Base-by-base conservation (phyloP, 139 green algal genomes). In the Micromonas pusilla region DNA sequence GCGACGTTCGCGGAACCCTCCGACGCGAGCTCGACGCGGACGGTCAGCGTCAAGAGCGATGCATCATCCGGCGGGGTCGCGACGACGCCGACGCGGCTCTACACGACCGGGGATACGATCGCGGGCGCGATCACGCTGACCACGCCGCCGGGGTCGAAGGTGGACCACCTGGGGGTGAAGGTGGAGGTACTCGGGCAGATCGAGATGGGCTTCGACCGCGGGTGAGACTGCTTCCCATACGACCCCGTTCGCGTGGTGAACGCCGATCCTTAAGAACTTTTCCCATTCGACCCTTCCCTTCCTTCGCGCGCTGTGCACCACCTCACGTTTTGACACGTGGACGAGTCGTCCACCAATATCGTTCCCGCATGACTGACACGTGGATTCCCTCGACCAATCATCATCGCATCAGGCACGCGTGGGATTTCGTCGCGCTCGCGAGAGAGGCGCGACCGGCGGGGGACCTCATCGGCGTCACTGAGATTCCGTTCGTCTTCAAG, bases 141-240 rank as follows among this genome's bases (percentile, higher is more conserved):
- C 1, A 85, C 85, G 32, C 80, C 80, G 16, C 90, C 90, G 19
- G 91, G 88, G 36, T 93, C 93, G 81, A 93, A 92, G 70, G 74
- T 97, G 6, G 96, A 99, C 52, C 96, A 99, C 81, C 80, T 84
- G 38, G 95, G 96, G 60, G 92, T 99, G 67, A 92, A 90, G 4
- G 91, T 98, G 31, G 94, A 98, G 85, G 92, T 99, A 39, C 70
- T 98, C 23, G 96, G 95, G 0, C 91, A 96, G 79, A 97, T 99
- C 78, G 96, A 98, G 88, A 85, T 97, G 2, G 89, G 89, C 0
- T 90, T 89, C 33, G 94, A 98, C 76, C 76, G 91, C 2, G 90
- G 93, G n/a, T n/a, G n/a, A n/a, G n/a, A n/a, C n/a, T n/a, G n/a
- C n/a, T n/a, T n/a, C n/a, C n/a, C n/a, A n/a, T n/a, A n/a, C n/a